These are phyloP conservation scores for Rhynchosporium graminicola DNA, from an alignment of 2,329 filamentous ascomycete genomes.

Conservation along the genomic window DNA sequence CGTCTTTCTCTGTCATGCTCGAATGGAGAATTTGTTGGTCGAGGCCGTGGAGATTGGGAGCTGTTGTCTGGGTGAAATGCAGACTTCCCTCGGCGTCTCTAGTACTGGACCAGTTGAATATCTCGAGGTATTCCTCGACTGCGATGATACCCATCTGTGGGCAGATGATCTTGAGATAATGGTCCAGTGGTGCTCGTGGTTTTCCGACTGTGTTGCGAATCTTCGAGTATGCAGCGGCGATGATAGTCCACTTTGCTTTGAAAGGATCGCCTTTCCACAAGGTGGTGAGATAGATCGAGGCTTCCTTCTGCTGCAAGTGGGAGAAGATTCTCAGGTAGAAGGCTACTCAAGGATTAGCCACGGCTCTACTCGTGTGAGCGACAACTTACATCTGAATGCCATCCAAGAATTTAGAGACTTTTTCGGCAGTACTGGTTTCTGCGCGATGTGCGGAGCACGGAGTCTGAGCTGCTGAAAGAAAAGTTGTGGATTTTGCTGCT, in stretches of 20 bases:
- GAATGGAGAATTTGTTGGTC: slow-evolving; percentile 25
- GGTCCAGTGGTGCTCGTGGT: slow-evolving; percentile 24
- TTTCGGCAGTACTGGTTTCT: slow-evolving; percentile 2
- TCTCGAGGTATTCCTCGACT: slow-evolving; percentile 27
- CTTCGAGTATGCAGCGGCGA: slow-evolving; percentile 31
- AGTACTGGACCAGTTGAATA: slow-evolving; percentile 29
- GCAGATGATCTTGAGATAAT: slow-evolving; percentile 25
- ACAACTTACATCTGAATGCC: slow-evolving; percentile 8
- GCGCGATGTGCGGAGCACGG: background rate
- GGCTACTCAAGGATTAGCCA: slow-evolving; percentile 5
- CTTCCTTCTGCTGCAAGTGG: slow-evolving; percentile 30
- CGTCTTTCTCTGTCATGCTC: slow-evolving; percentile 30
- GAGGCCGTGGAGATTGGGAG: slow-evolving; percentile 26
- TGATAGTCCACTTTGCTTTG: slow-evolving; percentile 32
- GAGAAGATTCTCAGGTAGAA: slow-evolving; percentile 20
- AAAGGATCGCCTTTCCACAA: slow-evolving; percentile 33
- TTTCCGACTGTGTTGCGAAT: slow-evolving; percentile 31
- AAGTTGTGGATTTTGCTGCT: background rate
- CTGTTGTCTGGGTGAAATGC: slow-evolving; percentile 23
- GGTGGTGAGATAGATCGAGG: slow-evolving; percentile 26
- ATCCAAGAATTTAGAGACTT: slow-evolving; percentile 13
- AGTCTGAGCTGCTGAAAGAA: slow-evolving; percentile 4
- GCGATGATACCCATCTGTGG: slow-evolving; percentile 31
- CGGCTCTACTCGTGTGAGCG: background rate
- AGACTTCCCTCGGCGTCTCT: slow-evolving; percentile 20